phyloP scores from a whole-genome alignment of 129 eudicot genomes.

The Flaveria ramosissima region DNA sequence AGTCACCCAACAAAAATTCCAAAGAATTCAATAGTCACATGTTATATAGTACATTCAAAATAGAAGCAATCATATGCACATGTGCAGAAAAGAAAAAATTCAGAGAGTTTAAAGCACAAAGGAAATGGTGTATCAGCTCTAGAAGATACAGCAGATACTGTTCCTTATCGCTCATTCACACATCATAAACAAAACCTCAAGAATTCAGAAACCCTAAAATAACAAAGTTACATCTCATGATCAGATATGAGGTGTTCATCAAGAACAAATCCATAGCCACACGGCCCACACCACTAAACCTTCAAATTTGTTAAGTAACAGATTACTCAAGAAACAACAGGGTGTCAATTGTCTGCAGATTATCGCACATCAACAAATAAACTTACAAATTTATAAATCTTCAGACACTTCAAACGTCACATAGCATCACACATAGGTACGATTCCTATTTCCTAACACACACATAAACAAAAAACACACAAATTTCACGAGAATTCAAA shows the following conservation, averaged over 20 bases:
- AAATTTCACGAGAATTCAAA: slow-evolving; percentile 14
- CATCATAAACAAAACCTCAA: slow-evolving; percentile 15
- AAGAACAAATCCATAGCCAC: background rate
- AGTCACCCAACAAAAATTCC: too few species aligned
- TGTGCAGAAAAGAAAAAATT: background rate
- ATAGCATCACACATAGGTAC: background rate
- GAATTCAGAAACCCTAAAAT: background rate
- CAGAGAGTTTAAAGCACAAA: too few species aligned
- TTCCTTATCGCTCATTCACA: slow-evolving; percentile 15
- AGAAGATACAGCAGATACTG: background rate
- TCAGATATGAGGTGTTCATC: background rate
- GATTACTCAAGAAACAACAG: background rate
- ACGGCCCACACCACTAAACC: background rate
- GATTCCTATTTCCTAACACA: slow-evolving; percentile 5
- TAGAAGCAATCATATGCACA: background rate
- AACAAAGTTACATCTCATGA: background rate
- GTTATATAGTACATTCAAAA: background rate
- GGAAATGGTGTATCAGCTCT: background rate
- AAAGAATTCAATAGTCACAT: background rate
- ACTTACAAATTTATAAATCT: background rate
- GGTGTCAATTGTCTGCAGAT: slow-evolving; percentile 17
- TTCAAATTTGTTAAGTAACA: slow-evolving; percentile 8
- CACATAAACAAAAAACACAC: background rate
- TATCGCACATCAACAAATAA: slow-evolving; percentile 17
- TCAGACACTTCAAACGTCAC: background rate